Percentiles rank a stretch among this genome's conserved stretches.
Evolutionary conservation across 305 asterid genomes (phyloP).

Genomic region (Plantago lanceolata): DNA sequence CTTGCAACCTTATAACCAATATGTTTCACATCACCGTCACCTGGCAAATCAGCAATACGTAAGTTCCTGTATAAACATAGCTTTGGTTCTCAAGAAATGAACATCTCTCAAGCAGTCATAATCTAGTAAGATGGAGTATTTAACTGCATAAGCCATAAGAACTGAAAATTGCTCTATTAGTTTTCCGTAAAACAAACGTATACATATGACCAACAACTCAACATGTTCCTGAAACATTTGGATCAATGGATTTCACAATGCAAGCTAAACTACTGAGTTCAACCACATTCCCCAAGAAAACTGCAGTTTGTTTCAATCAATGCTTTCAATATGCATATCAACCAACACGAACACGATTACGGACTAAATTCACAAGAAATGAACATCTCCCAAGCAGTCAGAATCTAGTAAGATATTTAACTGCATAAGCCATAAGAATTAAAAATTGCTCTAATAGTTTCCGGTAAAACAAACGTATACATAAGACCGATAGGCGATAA

Average conservation of each 20-base stretch:
- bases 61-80: conserved; percentile 5
- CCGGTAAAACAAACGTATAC: neutral
- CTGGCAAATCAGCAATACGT: conserved; percentile 27
- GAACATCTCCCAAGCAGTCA: neutral
- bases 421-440: too few relatives aligned
- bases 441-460: neutral
- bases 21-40: conserved; percentile 81
- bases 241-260: too few relatives aligned
- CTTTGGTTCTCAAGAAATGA: neutral
- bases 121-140: neutral
- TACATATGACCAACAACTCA: too few relatives aligned
- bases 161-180: too few relatives aligned
- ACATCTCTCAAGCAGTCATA: neutral
- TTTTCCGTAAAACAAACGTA: too few relatives aligned
- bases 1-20: conserved; percentile 61
- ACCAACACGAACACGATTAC: too few relatives aligned
- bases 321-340: conserved; percentile 6
- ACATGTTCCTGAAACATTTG: too few relatives aligned
- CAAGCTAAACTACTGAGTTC: too few relatives aligned
- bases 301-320: neutral
- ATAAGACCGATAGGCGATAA: neutral
- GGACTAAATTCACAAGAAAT: neutral
- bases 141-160: too few relatives aligned
- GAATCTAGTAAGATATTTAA: neutral
- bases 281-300: too few relatives aligned